Percentiles rank a stretch among this genome's conserved stretches.
Evolutionary conservation across 345 rosid species (phyloP).

Genomic region (Euphorbia pulcherrima): DNA sequence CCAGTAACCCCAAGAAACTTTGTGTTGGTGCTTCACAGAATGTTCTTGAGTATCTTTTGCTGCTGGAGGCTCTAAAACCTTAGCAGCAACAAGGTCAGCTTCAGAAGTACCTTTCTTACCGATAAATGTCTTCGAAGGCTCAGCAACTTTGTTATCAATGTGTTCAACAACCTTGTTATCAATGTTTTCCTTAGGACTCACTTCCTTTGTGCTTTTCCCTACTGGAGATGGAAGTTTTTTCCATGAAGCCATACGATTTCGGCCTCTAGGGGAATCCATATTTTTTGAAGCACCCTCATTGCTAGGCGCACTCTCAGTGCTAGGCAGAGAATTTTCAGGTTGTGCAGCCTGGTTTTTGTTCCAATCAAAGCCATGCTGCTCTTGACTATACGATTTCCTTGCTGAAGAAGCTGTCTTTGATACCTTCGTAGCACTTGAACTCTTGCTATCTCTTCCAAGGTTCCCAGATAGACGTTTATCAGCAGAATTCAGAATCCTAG

Average conservation of each 20-base stretch:
- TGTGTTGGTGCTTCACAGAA: conserved; percentile 76
- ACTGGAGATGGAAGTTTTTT: conserved; percentile 83
- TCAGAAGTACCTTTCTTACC: conserved; percentile 41
- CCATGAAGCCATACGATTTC: conserved; percentile 87
- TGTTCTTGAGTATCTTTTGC: conserved; percentile 60
- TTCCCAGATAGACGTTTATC: conserved; percentile 61
- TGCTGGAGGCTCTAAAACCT: conserved; percentile 44
- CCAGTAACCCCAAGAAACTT: conserved; percentile 95
- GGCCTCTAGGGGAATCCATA: conserved; percentile 56
- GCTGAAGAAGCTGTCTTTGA: conserved; percentile 49
- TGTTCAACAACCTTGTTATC: conserved; percentile 49
- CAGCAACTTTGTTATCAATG: conserved; percentile 46
- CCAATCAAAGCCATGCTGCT: conserved; percentile 74
- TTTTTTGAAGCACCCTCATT: conserved; percentile 42
- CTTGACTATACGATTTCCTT: conserved; percentile 94
- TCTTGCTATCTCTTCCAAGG: conserved; percentile 52
- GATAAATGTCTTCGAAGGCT: conserved; percentile 36
- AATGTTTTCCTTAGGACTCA: conserved; percentile 45
- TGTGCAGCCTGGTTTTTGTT: conserved; percentile 47
- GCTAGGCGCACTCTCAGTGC: conserved; percentile 37
- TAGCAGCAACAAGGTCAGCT: conserved; percentile 35
- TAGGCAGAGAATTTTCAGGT: conserved; percentile 40
- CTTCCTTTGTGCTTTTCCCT: conserved; percentile 53
- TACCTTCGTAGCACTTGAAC: conserved; percentile 55
- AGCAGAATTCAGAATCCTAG: conserved; percentile 65